Percentiles rank a stretch among this genome's conserved stretches.
Conservation (phyloP, 2,329 filamentous ascomycete genomes). For the Epichloe sp. region DNA sequence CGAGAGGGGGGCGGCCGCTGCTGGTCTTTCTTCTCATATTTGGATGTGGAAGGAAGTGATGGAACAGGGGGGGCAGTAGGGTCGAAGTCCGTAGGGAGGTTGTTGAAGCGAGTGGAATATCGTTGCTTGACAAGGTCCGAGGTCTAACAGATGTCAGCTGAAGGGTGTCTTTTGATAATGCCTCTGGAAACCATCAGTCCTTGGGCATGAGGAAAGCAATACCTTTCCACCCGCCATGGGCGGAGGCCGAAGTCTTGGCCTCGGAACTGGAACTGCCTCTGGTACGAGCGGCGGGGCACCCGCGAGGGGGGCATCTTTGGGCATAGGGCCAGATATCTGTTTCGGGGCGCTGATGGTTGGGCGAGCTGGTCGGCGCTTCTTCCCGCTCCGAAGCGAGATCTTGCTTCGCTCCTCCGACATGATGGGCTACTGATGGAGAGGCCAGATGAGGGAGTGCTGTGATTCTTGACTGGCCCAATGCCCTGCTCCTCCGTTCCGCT, state of each 20-base stretch:
- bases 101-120: conserved; percentile 87
- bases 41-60: conserved; percentile 43
- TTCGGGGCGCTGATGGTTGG: conserved; percentile 48
- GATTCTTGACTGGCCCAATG: neutral
- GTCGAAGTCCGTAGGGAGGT: conserved; percentile 56
- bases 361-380: conserved; percentile 35
- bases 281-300: conserved; percentile 10
- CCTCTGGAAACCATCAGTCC: neutral
- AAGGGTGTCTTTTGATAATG: neutral
- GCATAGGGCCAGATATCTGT: conserved; percentile 49
- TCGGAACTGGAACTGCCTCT: conserved; percentile 19
- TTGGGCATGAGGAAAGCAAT: conserved; percentile 2
- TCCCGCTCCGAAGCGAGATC: conserved; percentile 48
- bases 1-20: conserved; percentile 43
- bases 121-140: conserved; percentile 83
- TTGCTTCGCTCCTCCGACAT: conserved; percentile 52
- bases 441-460: neutral
- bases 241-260: conserved; percentile 32
- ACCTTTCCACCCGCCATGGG: conserved; percentile 45
- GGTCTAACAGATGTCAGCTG: conserved; percentile 31
- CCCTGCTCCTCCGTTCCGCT: neutral
- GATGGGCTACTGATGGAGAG: conserved; percentile 7
- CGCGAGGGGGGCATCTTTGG: conserved; percentile 31
- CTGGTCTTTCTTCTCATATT: conserved; percentile 40
- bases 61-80: conserved; percentile 64